Evolutionary conservation across 305 asterid species (phyloP), one percentile per base, ranked within the genome.

Genomic region (Solanum hybrid): DNA sequence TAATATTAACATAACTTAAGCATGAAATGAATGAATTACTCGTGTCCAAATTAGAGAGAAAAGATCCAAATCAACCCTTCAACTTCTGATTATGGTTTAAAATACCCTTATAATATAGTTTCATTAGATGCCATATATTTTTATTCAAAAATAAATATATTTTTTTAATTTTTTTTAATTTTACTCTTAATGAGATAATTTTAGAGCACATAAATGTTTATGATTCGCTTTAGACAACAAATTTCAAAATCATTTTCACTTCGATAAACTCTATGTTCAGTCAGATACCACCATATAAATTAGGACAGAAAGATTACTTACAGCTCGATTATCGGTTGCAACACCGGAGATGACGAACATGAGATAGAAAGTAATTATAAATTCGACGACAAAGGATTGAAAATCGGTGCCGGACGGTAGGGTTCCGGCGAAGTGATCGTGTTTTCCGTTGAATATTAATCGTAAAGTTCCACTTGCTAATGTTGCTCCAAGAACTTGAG

Each of bases 391-490:
- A n/a, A 92, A 88, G 2, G 94, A 92, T 77, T 93, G 94, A 12
- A 89, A 6, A 5, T 91, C 36, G 3, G 94, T 89, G 35, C 94
- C 95, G 10, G 89, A 17, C 10, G 94, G 94, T 78, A 91, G 88
- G 8, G 92, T 92, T 89, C 94, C 95, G 31, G 88, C 89, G 36
- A 90, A 93, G 51, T 89, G 90, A 26, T 89, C 90, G 24, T 92
- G 89, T 14, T 89, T 90, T 51, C 90, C 89, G 17, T 79, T 87
- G 77, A 93, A 92, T 75, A 92, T 38, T 19, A 93, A 36, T 37
- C 89, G 80, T 26, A 93, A 87, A 35, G 95, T 93, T 87, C 92
- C 94, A 88, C 93, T 93, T 86, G 95, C 94, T 71, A 93, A 85
- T 4, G 90, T 91, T 85, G 95, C 88, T 19, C 91, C 94, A 4